Base-by-base conservation (phyloP, 441 rosid genomes). In the Melastoma candidum region DNA sequence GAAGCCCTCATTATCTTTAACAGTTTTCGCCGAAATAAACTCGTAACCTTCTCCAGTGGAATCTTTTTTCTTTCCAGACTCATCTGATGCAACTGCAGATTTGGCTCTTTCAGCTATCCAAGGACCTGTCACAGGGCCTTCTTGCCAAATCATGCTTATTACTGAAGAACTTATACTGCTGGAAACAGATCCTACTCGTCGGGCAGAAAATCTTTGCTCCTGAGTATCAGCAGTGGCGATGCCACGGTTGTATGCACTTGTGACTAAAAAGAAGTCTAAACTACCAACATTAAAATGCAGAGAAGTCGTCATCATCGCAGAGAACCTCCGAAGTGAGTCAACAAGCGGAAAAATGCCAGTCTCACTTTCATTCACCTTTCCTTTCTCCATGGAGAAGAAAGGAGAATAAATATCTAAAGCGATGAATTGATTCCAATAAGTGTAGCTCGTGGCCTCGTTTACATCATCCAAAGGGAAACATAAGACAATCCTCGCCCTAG, bases 71-170 rank as follows among this genome's bases (percentile, higher is more conserved):
- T 70, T 71, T 65, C 68, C 70, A 17, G 75, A 69, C 64, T 79
- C 92, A 63, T 78, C 85, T 46, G 66, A 73, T 8, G 81, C 76
- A 58, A 88, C 95, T 69, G 87, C 61, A 47, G 70, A 69, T 79
- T 85, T 94, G 53, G 87, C 99, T 76, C 68, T 85, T 71, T 84
- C 84, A 13, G 77, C 80, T 59, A 87, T 63, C 88, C 82, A 76
- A 57, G 83, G 87, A 66, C 87, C 88, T 52, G 76, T 76, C 47
- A 68, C 71, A 66, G 69, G 68, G 66, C 75, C 77, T 57, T 85
- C 92, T 75, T 82, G 95, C 96, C 97, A 94, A 71, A 73, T 67
- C 74, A 90, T 61, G 62, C 80, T 83, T 69, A 93, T 53, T 25
- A 77, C 72, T 59, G 95, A 85, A 67, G 59, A 68, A 36, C 71